Percentiles rank a stretch among this genome's conserved stretches.
Conservation (phyloP, 2,329 filamentous ascomycete species). For the Sarocladium oryzae region DNA sequence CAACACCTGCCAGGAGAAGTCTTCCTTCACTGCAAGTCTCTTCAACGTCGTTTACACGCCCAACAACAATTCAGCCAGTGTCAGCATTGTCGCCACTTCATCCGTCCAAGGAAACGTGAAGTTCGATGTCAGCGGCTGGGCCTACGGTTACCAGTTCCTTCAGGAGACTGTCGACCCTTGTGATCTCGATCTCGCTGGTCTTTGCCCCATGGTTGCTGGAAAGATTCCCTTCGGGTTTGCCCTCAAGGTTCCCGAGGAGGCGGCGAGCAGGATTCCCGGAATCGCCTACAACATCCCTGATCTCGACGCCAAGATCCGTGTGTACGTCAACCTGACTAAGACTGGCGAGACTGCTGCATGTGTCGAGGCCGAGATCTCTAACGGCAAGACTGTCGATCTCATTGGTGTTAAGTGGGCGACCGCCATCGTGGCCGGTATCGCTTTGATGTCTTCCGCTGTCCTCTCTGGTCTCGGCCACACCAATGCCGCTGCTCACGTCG, state of each 20-base stretch:
- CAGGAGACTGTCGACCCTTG: conserved; percentile 70
- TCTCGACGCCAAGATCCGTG: conserved; percentile 76
- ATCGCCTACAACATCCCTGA: conserved; percentile 89
- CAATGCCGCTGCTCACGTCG: conserved; percentile 91
- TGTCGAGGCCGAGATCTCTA: conserved; percentile 80
- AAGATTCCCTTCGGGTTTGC: conserved; percentile 71
- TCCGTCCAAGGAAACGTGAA: conserved; percentile 75
- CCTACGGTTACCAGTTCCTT: conserved; percentile 74
- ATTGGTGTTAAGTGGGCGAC: conserved; percentile 84
- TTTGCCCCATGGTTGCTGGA: conserved; percentile 88
- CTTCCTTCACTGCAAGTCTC: conserved; percentile 77
- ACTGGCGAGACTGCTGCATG: conserved; percentile 66
- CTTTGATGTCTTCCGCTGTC: conserved; percentile 76
- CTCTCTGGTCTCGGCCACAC: conserved; percentile 87
- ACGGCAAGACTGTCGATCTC: conserved; percentile 87
- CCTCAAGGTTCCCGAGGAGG: conserved; percentile 48
- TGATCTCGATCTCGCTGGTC: conserved; percentile 57
- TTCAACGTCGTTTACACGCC: conserved; percentile 82
- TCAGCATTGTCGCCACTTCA: conserved; percentile 76
- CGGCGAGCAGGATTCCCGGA: conserved; percentile 62
- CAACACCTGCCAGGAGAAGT: conserved; percentile 77
- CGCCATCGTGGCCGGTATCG: conserved; percentile 79
- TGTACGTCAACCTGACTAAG: conserved; percentile 69
- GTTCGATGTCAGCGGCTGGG: conserved; percentile 69
- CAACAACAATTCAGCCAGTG: conserved; percentile 62